Evolutionary conservation across 192 early-diverging fungal genomes (phyloP), one percentile per base, ranked within the genome.

Genomic region (Borealophlyctis nickersoniae): DNA sequence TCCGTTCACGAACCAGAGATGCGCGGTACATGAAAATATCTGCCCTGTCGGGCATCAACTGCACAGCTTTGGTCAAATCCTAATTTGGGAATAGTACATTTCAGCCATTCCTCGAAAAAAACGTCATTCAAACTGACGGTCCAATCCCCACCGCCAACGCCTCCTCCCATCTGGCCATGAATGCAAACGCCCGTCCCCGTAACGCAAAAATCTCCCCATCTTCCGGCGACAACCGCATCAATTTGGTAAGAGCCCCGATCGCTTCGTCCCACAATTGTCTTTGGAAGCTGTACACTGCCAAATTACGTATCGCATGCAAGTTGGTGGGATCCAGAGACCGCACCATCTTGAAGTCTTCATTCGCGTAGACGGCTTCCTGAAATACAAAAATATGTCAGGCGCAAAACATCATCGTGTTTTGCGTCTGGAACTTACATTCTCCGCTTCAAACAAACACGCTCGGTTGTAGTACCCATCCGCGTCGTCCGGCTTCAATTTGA

Each of bases 341-440:
- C 28, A 83, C 76, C 69, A 78, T 77, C 36, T 72, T 59, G 58
- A 70, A 80, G 62, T 83, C 81, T 60, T 83, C 81, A 51, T 78
- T 83, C 3, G 81, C 81, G 65, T 79, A 80, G 5, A 77, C 77
- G 32, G 59, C 67, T 73, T 82, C 80, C 73, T 75, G 34, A 13
- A 32, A 30, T 9, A 34, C 62, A 54, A 36, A 26, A 24, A 31
- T 0, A 28, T 19, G 0, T 49, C 28, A n/a, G n/a, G n/a, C n/a
- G n/a, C n/a, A n/a, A n/a, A n/a, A n/a, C n/a, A n/a, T n/a, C n/a
- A 14, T 68, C 27, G 59, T 29, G 23, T 4, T 3, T 13, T 13
- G 36, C 49, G 52, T 11, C 9, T 9, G n/a, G 11, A 23, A 13
- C 28, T 56, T 62, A 81, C 79, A 56, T 82, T 72, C 51, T 82